phyloP scores from a whole-genome alignment of 2,329 filamentous ascomycete species.

The Penicillium sp. region DNA sequence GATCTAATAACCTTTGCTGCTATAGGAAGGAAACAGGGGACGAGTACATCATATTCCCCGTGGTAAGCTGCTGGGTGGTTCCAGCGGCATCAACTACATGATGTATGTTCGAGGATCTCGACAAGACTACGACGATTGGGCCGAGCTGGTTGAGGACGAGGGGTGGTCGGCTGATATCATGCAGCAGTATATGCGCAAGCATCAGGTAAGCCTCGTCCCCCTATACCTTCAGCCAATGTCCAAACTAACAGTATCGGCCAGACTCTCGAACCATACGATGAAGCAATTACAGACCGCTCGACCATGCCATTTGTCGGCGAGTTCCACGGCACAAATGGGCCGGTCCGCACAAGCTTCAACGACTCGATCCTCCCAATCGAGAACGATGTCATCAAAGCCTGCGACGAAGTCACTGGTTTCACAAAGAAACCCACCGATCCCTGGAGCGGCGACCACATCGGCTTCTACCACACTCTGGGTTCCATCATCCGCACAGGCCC shows the following conservation, averaged over 20 bases:
- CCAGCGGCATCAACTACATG: slow-evolving; percentile 40
- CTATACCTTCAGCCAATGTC: too few species aligned
- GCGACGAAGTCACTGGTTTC: slow-evolving; percentile 13
- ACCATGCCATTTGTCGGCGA: slow-evolving; percentile 20
- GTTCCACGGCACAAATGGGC: slow-evolving; percentile 19
- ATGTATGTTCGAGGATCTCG: slow-evolving; percentile 46
- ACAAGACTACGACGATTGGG: slow-evolving; percentile 39
- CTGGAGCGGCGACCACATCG: slow-evolving; percentile 41
- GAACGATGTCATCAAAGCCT: slow-evolving; percentile 23
- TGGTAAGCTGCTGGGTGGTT: slow-evolving; percentile 39
- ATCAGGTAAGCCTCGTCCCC: slow-evolving; percentile 8
- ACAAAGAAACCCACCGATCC: slow-evolving; percentile 25
- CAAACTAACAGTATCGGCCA: slow-evolving; percentile 7
- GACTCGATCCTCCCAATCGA: slow-evolving; percentile 20
- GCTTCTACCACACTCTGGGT: slow-evolving; percentile 38
- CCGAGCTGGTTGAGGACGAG: slow-evolving; percentile 29
- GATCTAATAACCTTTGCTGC: not conserved
- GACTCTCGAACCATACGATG: slow-evolving; percentile 33
- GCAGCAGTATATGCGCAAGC: slow-evolving; percentile 30
- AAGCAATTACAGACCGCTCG: slow-evolving; percentile 21
- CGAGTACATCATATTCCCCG: slow-evolving; percentile 29
- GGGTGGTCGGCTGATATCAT: slow-evolving; percentile 29
- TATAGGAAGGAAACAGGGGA: slow-evolving; percentile 24
- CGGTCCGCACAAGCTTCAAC: slow-evolving; percentile 21
- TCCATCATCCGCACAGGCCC: slow-evolving; percentile 34